Percentiles rank a stretch among this genome's conserved stretches.
phyloP scores from a whole-genome alignment of 1,284 basidiomycete species.

The Ustilago lituana region DNA sequence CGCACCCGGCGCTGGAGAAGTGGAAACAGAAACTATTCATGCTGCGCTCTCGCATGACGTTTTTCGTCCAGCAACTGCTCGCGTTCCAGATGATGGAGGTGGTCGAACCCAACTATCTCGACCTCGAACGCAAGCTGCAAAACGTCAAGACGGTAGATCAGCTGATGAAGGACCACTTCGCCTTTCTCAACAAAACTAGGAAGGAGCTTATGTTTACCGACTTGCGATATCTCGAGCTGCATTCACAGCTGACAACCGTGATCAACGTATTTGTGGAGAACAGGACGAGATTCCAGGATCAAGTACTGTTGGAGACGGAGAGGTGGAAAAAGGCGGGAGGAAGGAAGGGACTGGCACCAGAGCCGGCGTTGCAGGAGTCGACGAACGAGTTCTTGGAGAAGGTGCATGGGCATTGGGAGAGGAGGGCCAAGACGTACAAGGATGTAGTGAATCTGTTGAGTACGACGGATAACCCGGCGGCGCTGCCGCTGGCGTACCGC shows the following conservation, averaged over 20 bases:
- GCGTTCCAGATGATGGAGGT: constrained; percentile 64
- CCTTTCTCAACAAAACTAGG: constrained; percentile 63
- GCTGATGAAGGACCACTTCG: constrained; percentile 65
- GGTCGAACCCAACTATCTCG: constrained; percentile 64
- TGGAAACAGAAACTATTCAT: constrained; percentile 65
- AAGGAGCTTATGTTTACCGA: constrained; percentile 67
- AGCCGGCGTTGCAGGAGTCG: constrained; percentile 30
- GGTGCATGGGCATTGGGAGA: constrained; percentile 60
- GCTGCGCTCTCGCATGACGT: constrained; percentile 63
- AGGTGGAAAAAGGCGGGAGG: constrained; percentile 43
- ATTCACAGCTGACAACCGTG: constrained; percentile 54
- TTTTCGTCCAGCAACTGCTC: constrained; percentile 64
- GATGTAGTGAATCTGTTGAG: constrained; percentile 64
- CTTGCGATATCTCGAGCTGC: constrained; percentile 56
- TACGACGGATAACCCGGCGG: constrained; percentile 66
- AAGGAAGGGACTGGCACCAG: constrained; percentile 20
- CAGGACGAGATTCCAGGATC: constrained; percentile 51
- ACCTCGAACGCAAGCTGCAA: constrained; percentile 58
- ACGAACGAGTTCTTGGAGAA: constrained; percentile 41
- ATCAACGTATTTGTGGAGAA: constrained; percentile 60
- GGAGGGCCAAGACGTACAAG: constrained; percentile 58
- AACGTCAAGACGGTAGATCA: constrained; percentile 64
- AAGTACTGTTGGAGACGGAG: constrained; percentile 53
- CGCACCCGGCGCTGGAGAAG: constrained; percentile 52
- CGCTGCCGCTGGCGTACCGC: constrained; percentile 61